Evolutionary conservation across 1,284 basidiomycete genomes (phyloP).

Genomic region (Ceratorhiza oryzae-sativae): DNA sequence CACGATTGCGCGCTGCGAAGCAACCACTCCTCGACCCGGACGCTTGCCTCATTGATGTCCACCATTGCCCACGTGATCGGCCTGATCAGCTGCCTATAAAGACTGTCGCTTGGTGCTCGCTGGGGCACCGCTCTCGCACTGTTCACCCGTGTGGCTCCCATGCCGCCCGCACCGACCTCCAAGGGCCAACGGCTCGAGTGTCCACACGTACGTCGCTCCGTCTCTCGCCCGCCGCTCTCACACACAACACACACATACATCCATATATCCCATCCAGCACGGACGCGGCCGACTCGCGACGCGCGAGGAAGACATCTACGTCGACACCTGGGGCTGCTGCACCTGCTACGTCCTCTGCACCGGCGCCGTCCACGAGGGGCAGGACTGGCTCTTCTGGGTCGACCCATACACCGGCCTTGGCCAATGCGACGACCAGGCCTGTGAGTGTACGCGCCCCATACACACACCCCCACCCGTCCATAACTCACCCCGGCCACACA

Average conservation of each 20-base stretch:
- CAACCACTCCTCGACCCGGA: neutral
- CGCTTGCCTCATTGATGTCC: neutral
- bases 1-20: neutral
- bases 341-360: conserved; percentile 32
- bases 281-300: conserved; percentile 30
- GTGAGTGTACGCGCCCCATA: conserved; percentile 29
- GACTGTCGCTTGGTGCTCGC: neutral
- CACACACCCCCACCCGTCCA: neutral
- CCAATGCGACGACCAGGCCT: conserved; percentile 34
- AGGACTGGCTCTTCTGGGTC: conserved; percentile 36
- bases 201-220: conserved; percentile 9
- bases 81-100: conserved; percentile 20
- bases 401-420: conserved; percentile 31
- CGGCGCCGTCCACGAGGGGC: conserved; percentile 21
- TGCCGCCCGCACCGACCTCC: conserved; percentile 29
- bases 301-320: conserved; percentile 31
- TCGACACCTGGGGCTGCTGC: conserved; percentile 37
- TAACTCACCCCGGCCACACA: neutral
- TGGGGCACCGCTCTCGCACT: neutral
- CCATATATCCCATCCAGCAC: conserved; percentile 21
- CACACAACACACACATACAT: neutral
- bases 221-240: neutral
- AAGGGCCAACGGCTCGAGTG: conserved; percentile 24
- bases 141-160: neutral
- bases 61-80: conserved; percentile 27